Conservation (phyloP, 805 yeast genomes). For the Grigorovia yakushimaensis region DNA sequence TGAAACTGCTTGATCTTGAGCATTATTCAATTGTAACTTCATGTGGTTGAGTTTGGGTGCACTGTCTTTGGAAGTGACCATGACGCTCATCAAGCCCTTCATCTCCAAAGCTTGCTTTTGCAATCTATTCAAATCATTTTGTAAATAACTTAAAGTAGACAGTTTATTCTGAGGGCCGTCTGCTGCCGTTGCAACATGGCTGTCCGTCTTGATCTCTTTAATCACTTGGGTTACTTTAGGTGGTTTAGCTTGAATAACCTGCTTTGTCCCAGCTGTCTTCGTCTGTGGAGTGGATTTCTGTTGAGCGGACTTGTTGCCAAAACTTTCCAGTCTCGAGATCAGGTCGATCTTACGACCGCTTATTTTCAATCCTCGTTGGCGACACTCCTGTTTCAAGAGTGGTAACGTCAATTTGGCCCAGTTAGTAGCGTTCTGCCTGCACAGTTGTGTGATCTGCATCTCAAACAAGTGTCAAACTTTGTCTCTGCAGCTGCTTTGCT, state of each 20-base stretch:
- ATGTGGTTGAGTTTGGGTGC: neutral
- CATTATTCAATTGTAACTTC: neutral
- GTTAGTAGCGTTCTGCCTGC: neutral
- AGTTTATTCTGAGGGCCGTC: neutral
- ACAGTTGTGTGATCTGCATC: neutral
- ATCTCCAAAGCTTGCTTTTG: neutral
- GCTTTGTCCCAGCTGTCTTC: too few species aligned
- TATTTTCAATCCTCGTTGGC: constrained; percentile 47
- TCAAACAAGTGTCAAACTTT: neutral
- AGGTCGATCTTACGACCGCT: constrained; percentile 55
- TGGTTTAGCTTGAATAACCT: too few species aligned
- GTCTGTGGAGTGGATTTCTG: too few species aligned
- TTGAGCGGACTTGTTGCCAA: neutral
- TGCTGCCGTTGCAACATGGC: neutral
- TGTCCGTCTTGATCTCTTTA: too few species aligned
- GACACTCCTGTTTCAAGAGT: constrained; percentile 49
- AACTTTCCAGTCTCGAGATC: constrained; percentile 27
- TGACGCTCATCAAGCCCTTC: neutral
- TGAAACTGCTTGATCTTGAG: neutral
- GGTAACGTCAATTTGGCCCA: constrained; percentile 31
- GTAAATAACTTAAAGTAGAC: neutral
- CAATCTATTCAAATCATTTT: neutral
- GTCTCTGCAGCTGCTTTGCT: too few species aligned
- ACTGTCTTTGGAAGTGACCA: neutral
- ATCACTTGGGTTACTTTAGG: too few species aligned